A percentile compares a stretch with the other conserved stretches of the same genome.
Conservation (phyloP, 352 stramenopile species). For the Pythium sp. region DNA sequence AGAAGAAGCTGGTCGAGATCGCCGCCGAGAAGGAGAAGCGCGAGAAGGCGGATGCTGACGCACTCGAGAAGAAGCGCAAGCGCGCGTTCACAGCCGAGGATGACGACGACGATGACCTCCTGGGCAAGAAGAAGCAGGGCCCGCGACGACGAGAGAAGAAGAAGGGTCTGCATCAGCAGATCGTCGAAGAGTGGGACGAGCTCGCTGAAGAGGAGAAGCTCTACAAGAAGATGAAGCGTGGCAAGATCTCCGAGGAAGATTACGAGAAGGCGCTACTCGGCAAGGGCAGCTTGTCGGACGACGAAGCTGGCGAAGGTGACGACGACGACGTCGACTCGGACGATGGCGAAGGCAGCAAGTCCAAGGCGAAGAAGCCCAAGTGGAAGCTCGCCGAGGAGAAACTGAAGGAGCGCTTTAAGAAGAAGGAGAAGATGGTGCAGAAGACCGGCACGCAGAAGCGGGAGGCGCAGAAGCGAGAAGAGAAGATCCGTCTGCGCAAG, state of each 20-base stretch:
- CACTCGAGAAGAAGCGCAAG: conserved; percentile 59
- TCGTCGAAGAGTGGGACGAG: conserved; percentile 99
- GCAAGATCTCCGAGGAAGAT: conserved; percentile 96
- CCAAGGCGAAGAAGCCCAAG: conserved; percentile 55
- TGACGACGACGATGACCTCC: conserved; percentile 36
- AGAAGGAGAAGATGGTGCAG: conserved; percentile 68
- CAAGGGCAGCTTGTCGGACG: conserved; percentile 40
- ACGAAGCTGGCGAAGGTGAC: conserved; percentile 27
- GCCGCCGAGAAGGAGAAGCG: conserved; percentile 67
- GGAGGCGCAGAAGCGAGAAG: conserved; percentile 73
- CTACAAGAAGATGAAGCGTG: conserved; percentile 96
- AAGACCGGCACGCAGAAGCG: conserved; percentile 77
- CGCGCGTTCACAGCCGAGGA: conserved; percentile 50
- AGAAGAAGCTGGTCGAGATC: conserved; percentile 91
- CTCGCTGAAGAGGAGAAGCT: conserved; percentile 96
- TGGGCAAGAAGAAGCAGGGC: conserved; percentile 63
- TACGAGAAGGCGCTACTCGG: conserved; percentile 83
- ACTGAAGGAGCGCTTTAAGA: conserved; percentile 80
- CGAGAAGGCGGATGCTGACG: conserved; percentile 47
- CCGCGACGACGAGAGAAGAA: conserved; percentile 92
- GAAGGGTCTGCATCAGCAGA: conserved; percentile 94
- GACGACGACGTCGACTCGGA: conserved; percentile 25
- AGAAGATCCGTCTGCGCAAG: conserved; percentile 80
- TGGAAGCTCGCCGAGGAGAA: conserved; percentile 59
- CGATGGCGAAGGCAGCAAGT: conserved; percentile 14